These are phyloP conservation scores for Quercus phellos DNA, from an alignment of 331 rosid genomes.

Conservation along the genomic window DNA sequence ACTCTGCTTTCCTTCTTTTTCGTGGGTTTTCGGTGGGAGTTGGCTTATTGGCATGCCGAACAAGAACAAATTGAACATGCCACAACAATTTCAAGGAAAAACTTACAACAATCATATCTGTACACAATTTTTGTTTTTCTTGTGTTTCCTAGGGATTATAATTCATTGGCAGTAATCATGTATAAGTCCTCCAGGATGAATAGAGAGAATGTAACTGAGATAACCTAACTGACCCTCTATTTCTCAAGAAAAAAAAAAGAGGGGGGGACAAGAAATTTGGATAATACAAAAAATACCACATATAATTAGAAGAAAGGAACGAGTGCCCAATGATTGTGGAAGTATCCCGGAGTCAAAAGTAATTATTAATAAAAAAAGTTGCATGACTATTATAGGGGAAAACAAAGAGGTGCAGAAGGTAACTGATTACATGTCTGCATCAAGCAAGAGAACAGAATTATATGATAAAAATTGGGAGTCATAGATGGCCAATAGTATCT, in stretches of 20 bases:
- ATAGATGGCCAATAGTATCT: not conserved
- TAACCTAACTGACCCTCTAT: not conserved
- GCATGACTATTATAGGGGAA: too few relatives aligned
- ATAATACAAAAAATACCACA: not conserved
- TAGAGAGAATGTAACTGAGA: not conserved
- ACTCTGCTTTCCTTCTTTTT: not conserved
- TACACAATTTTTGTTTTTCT: not conserved
- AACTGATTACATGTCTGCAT: not conserved
- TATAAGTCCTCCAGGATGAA: not conserved
- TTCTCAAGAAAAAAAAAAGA: not conserved
- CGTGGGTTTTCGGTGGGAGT: not conserved
- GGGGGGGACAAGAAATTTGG: too few relatives aligned
- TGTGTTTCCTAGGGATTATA: not conserved
- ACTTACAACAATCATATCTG: not conserved
- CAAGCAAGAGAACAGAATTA: not conserved
- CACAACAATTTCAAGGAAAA: not conserved
- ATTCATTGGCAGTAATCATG: not conserved
- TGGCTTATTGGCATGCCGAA: not conserved
- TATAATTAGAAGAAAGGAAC: not conserved
- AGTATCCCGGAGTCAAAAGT: not conserved
- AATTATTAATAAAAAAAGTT: too few relatives aligned
- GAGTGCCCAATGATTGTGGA: not conserved
- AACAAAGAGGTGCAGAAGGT: too few relatives aligned
- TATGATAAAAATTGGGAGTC: not conserved
- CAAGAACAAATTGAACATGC: not conserved